Evolutionary conservation across 805 yeast genomes (phyloP).

Genomic region (Candida ipomoeae): DNA sequence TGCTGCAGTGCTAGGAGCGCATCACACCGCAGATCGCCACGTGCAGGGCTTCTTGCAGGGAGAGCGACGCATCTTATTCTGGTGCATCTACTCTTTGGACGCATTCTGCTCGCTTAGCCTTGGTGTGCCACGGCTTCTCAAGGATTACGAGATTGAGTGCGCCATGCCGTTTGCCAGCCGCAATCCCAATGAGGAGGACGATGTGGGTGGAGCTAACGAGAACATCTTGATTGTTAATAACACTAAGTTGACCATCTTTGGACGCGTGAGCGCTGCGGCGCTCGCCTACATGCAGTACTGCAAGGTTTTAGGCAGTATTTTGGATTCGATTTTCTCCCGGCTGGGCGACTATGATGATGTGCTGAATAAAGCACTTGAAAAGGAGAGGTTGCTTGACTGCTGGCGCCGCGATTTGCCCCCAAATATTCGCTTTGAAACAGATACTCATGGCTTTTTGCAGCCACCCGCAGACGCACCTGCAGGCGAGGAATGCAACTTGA

Average conservation of each 20-base stretch:
- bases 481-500: slow-evolving; percentile 22
- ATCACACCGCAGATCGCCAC: slow-evolving; percentile 21
- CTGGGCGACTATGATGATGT: slow-evolving; percentile 33
- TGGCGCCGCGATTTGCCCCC: slow-evolving; percentile 74
- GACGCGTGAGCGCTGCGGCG: slow-evolving; percentile 63
- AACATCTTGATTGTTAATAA: slow-evolving; percentile 59
- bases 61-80: slow-evolving; percentile 74
- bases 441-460: slow-evolving; percentile 48
- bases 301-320: slow-evolving; percentile 66
- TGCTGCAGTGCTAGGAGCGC: slow-evolving; percentile 70
- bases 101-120: slow-evolving; percentile 67
- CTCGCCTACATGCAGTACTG: slow-evolving; percentile 64
- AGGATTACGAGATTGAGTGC: slow-evolving; percentile 82
- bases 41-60: slow-evolving; percentile 71
- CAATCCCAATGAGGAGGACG: slow-evolving; percentile 33
- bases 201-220: slow-evolving; percentile 38
- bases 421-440: slow-evolving; percentile 59
- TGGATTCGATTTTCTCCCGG: slow-evolving; percentile 68
- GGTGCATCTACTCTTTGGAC: slow-evolving; percentile 80
- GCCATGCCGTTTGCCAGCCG: slow-evolving; percentile 65
- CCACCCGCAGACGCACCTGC: slow-evolving; percentile 23
- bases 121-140: slow-evolving; percentile 78
- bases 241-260: slow-evolving; percentile 57
- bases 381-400: slow-evolving; percentile 67
- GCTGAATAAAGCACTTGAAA: slow-evolving; percentile 22